Conservation (phyloP, 208 protist species). For the Crithidia brevicula region DNA sequence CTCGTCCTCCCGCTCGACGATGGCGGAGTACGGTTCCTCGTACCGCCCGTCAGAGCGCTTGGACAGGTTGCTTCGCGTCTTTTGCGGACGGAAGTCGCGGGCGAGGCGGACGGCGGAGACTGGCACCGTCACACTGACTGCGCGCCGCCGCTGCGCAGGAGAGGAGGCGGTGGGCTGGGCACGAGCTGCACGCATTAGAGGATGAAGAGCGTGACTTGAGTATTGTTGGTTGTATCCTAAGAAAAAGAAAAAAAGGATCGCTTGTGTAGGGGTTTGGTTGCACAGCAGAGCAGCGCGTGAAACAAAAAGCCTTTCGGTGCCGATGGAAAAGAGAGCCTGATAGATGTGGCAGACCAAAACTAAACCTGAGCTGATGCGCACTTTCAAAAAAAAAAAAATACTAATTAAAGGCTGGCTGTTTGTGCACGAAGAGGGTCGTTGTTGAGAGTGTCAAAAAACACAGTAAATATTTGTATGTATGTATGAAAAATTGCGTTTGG, state of each 20-base stretch:
- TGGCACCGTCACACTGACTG: conserved; percentile 1
- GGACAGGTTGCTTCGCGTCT: conserved; percentile 15
- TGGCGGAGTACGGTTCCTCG: conserved; percentile 33
- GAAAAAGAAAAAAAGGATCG: conserved; percentile 1
- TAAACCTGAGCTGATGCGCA: background rate
- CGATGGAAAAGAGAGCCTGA: conserved; percentile 1
- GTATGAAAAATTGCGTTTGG: too few relatives aligned
- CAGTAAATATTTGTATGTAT: too few relatives aligned
- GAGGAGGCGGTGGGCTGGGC: background rate
- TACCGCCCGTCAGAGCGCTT: conserved; percentile 29
- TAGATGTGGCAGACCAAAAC: background rate
- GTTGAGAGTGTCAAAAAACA: too few relatives aligned
- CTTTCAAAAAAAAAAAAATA: background rate
- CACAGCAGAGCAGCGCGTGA: too few relatives aligned
- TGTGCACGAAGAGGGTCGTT: too few relatives aligned
- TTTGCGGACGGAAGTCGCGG: conserved; percentile 12
- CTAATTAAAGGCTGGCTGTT: background rate
- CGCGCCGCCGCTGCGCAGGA: background rate
- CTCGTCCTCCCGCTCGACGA: conserved; percentile 19
- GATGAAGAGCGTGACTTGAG: background rate
- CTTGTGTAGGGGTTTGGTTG: too few relatives aligned
- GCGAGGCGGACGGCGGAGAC: conserved; percentile 12
- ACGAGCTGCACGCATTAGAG: background rate
- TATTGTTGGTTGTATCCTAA: too few relatives aligned
- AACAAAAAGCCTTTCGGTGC: too few relatives aligned